phyloP scores from a whole-genome alignment of 352 stramenopile species.

The Phytophthora pinifolia region DNA sequence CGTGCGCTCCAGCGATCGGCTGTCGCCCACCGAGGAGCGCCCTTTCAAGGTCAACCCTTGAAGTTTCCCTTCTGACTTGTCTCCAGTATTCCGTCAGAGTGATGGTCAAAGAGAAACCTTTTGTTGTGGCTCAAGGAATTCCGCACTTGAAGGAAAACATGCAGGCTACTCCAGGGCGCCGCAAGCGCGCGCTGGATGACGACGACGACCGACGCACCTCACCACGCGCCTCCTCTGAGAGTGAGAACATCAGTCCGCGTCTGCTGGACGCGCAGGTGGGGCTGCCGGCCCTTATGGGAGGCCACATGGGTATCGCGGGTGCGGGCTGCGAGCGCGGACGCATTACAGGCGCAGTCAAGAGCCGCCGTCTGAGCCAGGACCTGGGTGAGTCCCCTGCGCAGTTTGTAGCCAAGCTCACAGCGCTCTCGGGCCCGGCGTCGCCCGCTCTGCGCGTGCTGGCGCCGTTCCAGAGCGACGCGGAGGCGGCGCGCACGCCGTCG shows the following conservation, averaged over 20 bases:
- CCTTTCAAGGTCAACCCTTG: slow-evolving; percentile 4
- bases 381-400: slow-evolving; percentile 6
- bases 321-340: slow-evolving; percentile 7
- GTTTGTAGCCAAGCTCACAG: slow-evolving; percentile 18
- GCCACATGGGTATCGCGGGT: slow-evolving; percentile 4
- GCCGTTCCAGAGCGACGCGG: slow-evolving; percentile 19
- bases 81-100: too few relatives aligned
- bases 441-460: slow-evolving; percentile 9
- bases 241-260: slow-evolving; percentile 25
- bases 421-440: slow-evolving; percentile 6
- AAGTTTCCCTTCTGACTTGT: not conserved
- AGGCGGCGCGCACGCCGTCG: slow-evolving; percentile 10
- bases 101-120: slow-evolving; percentile 8
- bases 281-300: not conserved
- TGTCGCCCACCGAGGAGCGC: slow-evolving; percentile 2
- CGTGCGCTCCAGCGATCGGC: too few relatives aligned
- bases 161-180: slow-evolving; percentile 18
- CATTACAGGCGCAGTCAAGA: slow-evolving; percentile 30
- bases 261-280: slow-evolving; percentile 21
- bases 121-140: not conserved
- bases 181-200: slow-evolving; percentile 43
- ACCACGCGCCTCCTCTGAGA: slow-evolving; percentile 9
- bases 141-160: slow-evolving; percentile 20
- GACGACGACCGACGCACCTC: slow-evolving; percentile 16
- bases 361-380: slow-evolving; percentile 23